A percentile compares a stretch with the other conserved stretches of the same genome.
phyloP scores from a whole-genome alignment of 1,284 basidiomycete genomes.

The Coniferiporia sulphurascens region DNA sequence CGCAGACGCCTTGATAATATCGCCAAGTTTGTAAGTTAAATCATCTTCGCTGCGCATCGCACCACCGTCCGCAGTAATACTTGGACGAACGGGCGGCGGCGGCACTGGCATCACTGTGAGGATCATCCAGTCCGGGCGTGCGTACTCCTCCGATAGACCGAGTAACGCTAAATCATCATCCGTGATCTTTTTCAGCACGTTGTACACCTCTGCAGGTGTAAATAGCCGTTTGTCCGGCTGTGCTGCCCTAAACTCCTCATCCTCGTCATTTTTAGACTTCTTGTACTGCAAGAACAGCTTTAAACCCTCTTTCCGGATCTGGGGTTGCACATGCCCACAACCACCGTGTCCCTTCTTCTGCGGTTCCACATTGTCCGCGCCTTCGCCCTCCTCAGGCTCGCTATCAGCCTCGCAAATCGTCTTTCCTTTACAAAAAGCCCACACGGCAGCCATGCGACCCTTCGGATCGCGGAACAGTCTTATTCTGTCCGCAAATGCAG shows the following conservation, averaged over 20 bases:
- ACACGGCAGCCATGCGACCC: constrained; percentile 82
- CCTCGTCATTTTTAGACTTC: constrained; percentile 88
- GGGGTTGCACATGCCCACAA: constrained; percentile 91
- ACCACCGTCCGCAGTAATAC: constrained; percentile 94
- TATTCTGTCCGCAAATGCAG: constrained; percentile 78
- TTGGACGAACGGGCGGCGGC: constrained; percentile 96
- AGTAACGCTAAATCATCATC: constrained; percentile 87
- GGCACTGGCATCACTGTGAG: constrained; percentile 97
- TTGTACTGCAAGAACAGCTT: constrained; percentile 98
- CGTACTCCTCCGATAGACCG: constrained; percentile 93
- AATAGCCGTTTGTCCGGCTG: constrained; percentile 91
- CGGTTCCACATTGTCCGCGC: constrained; percentile 62
- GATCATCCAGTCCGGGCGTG: constrained; percentile 99
- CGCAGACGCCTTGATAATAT: constrained; percentile 94
- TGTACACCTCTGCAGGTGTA: constrained; percentile 87
- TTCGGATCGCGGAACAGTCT: constrained; percentile 85
- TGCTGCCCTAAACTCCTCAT: constrained; percentile 82
- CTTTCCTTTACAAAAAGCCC: constrained; percentile 83
- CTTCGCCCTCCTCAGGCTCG: constrained; percentile 78
- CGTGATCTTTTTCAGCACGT: constrained; percentile 90
- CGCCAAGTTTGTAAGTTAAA: constrained; percentile 96
- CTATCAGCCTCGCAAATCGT: constrained; percentile 85
- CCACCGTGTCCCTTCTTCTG: constrained; percentile 89
- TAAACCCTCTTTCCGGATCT: constrained; percentile 90
- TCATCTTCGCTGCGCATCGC: constrained; percentile 97